Conservation (phyloP, 2,329 filamentous ascomycete genomes). For the Pseudogymnoascus sp. region DNA sequence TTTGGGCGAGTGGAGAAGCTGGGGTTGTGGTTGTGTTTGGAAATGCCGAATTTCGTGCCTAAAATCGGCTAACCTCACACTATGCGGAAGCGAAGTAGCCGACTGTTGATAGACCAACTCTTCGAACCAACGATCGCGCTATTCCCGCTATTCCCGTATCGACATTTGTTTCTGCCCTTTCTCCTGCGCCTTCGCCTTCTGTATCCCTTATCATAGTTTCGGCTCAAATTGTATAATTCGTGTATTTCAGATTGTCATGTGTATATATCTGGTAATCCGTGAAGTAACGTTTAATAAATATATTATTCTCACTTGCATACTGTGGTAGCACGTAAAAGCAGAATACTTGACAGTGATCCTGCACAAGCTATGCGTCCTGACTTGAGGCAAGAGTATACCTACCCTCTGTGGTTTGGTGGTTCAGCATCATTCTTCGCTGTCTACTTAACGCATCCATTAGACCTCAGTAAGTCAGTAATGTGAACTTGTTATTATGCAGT, state of each 20-base stretch:
- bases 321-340: not conserved
- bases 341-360: not conserved
- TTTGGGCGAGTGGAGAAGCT: not conserved
- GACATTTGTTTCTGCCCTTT: not conserved
- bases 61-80: not conserved
- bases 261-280: not conserved
- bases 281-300: not conserved
- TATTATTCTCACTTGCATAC: not conserved
- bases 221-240: not conserved
- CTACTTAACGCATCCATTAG: not conserved
- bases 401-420: not conserved
- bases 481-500: not conserved
- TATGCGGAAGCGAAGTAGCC: not conserved
- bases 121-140: not conserved
- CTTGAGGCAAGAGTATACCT: not conserved
- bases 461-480: not conserved
- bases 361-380: not conserved
- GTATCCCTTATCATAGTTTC: constrained; percentile 15
- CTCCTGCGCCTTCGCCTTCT: not conserved
- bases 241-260: not conserved
- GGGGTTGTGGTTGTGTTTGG: not conserved
- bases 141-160: not conserved
- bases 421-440: not conserved
- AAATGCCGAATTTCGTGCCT: not conserved
- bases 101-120: not conserved